Evolutionary conservation across 2,329 filamentous ascomycete species (phyloP).

Genomic region (Calonectria naviculata): DNA sequence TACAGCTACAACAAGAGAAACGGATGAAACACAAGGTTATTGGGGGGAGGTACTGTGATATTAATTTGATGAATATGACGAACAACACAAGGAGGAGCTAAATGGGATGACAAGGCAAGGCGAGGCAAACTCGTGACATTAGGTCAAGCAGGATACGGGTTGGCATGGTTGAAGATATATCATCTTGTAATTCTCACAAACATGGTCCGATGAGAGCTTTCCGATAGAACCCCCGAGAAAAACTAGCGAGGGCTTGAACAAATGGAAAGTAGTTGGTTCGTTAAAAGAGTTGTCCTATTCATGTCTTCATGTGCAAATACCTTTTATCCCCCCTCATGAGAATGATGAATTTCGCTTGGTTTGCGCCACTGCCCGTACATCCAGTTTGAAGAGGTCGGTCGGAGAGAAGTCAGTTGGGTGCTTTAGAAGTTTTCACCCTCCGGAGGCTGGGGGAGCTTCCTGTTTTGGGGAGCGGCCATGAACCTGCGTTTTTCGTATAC

Average conservation of each 20-base stretch:
- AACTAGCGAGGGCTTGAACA: constrained; percentile 15
- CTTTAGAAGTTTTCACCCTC: constrained; percentile 74
- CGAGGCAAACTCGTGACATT: constrained; percentile 14
- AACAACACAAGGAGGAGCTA: constrained; percentile 14
- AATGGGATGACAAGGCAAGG: constrained; percentile 26
- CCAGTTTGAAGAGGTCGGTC: not conserved
- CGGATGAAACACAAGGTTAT: constrained; percentile 6
- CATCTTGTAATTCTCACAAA: constrained; percentile 38
- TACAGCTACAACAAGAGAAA: constrained; percentile 1
- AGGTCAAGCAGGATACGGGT: constrained; percentile 13
- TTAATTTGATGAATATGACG: constrained; percentile 21
- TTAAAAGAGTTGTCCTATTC: constrained; percentile 26
- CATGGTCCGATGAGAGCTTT: constrained; percentile 30
- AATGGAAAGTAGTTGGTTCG: constrained; percentile 26
- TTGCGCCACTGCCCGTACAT: constrained; percentile 2
- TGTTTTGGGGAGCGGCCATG: constrained; percentile 92
- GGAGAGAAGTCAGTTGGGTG: not conserved
- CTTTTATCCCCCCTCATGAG: constrained; percentile 10
- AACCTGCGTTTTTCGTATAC: constrained; percentile 66
- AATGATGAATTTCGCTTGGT: constrained; percentile 10
- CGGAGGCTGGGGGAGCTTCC: constrained; percentile 93
- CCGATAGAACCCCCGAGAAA: constrained; percentile 20
- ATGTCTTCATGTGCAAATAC: constrained; percentile 12
- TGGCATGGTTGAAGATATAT: constrained; percentile 35
- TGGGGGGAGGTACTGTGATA: not conserved